Conservation (phyloP, 805 yeast genomes). For the Candida yuanshanica region DNA sequence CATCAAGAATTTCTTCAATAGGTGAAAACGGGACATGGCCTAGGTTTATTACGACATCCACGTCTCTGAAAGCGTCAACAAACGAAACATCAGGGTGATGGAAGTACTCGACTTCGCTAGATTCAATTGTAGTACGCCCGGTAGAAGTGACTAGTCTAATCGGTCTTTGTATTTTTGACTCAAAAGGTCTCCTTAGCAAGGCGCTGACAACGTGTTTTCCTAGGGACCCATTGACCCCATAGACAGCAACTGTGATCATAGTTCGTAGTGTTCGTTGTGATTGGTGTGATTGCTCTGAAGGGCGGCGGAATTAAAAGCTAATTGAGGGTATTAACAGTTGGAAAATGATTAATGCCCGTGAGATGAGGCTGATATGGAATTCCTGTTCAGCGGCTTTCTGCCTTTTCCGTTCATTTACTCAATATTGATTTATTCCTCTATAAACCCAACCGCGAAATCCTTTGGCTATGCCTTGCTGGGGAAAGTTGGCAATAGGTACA, state of each 20-base stretch:
- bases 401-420: too few relatives aligned
- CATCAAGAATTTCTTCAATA: slow-evolving; percentile 30
- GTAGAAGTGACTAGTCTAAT: slow-evolving; percentile 39
- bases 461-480: too few relatives aligned
- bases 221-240: slow-evolving; percentile 47
- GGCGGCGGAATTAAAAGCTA: background rate
- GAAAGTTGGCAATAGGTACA: too few relatives aligned
- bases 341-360: too few relatives aligned
- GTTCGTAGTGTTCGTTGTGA: too few relatives aligned
- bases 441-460: too few relatives aligned
- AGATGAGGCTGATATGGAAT: too few relatives aligned
- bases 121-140: slow-evolving; percentile 9
- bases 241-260: slow-evolving; percentile 34
- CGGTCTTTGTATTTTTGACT: slow-evolving; percentile 38
- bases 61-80: slow-evolving; percentile 36
- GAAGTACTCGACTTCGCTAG: slow-evolving; percentile 12
- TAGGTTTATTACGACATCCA: slow-evolving; percentile 46
- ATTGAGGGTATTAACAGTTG: too few relatives aligned
- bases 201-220: slow-evolving; percentile 44
- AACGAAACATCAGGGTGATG: slow-evolving; percentile 14
- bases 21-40: slow-evolving; percentile 26
- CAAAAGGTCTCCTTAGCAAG: slow-evolving; percentile 36
- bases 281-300: too few relatives aligned
- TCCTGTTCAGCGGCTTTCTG: too few relatives aligned
- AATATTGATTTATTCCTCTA: too few relatives aligned